Base-by-base conservation (phyloP, 768 basidiomycete genomes). In the Psilocybe sp. region DNA sequence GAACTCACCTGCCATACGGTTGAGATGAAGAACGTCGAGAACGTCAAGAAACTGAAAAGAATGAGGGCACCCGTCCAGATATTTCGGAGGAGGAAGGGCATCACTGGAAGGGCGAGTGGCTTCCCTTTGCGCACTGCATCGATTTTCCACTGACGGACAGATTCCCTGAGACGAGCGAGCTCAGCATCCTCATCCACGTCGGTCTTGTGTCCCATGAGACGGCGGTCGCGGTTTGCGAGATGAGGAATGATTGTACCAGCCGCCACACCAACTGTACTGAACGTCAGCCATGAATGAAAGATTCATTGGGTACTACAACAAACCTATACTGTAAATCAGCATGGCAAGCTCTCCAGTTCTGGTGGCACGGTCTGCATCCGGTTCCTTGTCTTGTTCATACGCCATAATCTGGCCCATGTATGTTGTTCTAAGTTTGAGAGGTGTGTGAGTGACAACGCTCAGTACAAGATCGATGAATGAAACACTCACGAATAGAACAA, bases 321-420 rank as follows among this genome's bases (percentile, higher is more conserved):
- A 51, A 93, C 93, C 88, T 47, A 95, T 80, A 58, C 92, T 94
- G 64, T 95, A 94, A 16, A 95, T 68, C 39, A 97, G 75, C 82
- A 98, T 83, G 2, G 94, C 94, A 53, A 95, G 77, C 61, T 89
- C 89, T 34, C 95, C 95, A 4, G 77, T 85, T 31, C 92, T 77
- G 2, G 89, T 92, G 0, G 94, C 94, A n/a, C 79, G 51, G 33
- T 96, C 94, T 19, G 78, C 72, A 60, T 93, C 82, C 9, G 94
- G 94, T 55, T 93, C 91, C 47, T 69, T 59, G 12, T 77, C 78
- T 2, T 79, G 62, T 65, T 96, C 85, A 47, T 83, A 76, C 7
- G 92, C 92, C 92, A 98, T 94, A 15, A 97, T 75, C 69, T 97
- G 93, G 4, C 92, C 92, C 47, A 98, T 79, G 63, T 95, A 98